Evolutionary conservation across 352 stramenopile genomes (phyloP).

Genomic region (Saprolegnia parasitica): DNA sequence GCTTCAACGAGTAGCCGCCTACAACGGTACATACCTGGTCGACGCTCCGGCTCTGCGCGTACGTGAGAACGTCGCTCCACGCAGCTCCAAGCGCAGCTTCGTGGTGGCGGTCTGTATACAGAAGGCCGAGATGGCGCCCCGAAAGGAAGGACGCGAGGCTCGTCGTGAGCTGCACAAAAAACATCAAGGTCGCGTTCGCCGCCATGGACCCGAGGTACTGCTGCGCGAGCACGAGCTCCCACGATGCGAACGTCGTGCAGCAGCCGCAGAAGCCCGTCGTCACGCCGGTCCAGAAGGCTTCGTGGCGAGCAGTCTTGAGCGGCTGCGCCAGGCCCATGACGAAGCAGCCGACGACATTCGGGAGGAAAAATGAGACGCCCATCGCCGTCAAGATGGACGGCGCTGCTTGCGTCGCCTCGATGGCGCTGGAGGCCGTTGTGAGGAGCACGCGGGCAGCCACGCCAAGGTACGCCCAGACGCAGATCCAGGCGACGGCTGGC

Average conservation of each 20-base stretch:
- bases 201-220: constrained; percentile 15
- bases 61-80: too few relatives aligned
- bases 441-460: constrained; percentile 10
- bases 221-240: constrained; percentile 42
- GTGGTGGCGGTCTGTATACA: background rate
- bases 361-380: constrained; percentile 50
- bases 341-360: constrained; percentile 59
- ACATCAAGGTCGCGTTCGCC: constrained; percentile 21
- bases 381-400: constrained; percentile 28
- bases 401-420: background rate
- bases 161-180: constrained; percentile 14
- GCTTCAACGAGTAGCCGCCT: background rate
- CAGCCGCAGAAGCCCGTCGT: constrained; percentile 67
- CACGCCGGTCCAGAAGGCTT: constrained; percentile 48
- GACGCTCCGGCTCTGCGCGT: too few relatives aligned
- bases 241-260: constrained; percentile 63
- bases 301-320: constrained; percentile 32
- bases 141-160: background rate
- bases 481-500: constrained; percentile 7
- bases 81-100: too few relatives aligned
- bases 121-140: background rate
- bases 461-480: constrained; percentile 13
- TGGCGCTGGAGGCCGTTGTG: background rate
- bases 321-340: constrained; percentile 54
- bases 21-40: background rate